Evolutionary conservation across 495 filamentous ascomycete species (phyloP), one percentile per base, ranked within the genome.

Genomic region (Neurospora hispaniola): DNA sequence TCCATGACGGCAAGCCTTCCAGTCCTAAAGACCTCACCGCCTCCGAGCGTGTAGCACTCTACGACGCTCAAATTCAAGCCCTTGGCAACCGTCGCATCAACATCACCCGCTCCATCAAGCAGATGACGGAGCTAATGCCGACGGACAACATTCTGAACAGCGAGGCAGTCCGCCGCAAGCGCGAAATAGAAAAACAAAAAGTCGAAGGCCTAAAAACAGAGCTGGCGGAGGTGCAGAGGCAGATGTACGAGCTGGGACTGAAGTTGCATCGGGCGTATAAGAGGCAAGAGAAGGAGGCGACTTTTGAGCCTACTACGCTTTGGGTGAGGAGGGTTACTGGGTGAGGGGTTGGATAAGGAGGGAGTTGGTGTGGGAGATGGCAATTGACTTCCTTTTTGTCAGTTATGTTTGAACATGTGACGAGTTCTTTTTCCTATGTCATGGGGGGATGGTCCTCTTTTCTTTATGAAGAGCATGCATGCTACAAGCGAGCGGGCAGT

Each of bases 241-340:
- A 96, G 81, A 90, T 94, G 78, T 93, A 97, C 78, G 94, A 97
- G 74, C 84, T 95, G 46, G 94, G 94, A 11, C 78, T 98, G 76
- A 93, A 90, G 82, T 80, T 97, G 54, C 89, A 95, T 78, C 82
- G 94, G 69, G 92, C 93, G 7, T 94, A 90, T 82, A 94, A 93
- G 80, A 86, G 91, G 72, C 83, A 87, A 62, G 91, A 94, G 76
- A 86, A 87, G 62, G 86, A 89, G 69, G 87, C 84, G 5, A 83
- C 81, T 18, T 91, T 87, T 72, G 90, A 92, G 74, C 88, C 89
- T 12, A 92, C 89, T 6, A 88, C 88, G 73, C 80, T 98, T 20
- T 98, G 94, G 94, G 90, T 98, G 62, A 86, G 91, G 79, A 83
- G 93, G 72, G 90, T 88, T 72, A 88, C 86, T 62, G 79, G 79